Evolutionary conservation across 2,329 filamentous ascomycete genomes (phyloP), one percentile per base, ranked within the genome.

Genomic region (Nemania diffusa): DNA sequence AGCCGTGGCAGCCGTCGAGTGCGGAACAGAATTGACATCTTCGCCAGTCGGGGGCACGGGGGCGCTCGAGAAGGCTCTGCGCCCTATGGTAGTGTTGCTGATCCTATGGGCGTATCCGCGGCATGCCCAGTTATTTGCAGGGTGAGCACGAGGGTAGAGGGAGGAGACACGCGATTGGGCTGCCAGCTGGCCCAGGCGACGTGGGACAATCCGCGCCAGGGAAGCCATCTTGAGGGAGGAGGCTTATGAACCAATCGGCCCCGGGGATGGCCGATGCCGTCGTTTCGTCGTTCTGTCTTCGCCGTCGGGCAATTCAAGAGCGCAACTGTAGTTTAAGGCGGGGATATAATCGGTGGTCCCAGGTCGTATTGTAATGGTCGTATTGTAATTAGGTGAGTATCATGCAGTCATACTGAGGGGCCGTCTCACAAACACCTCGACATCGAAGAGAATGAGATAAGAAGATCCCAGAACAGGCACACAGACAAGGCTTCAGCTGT

Each of bases 171-270:
- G 74, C 24, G 74, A 70, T 46, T 72, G 75, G 42, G 72, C 73
- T 3, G 73, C 70, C 46, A 77, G 68, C 69, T 75, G 75, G 60
- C 76, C 74, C 63, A 78, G 65, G 26, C 74, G 74, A 46, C 74
- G 73, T 52, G 74, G 73, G 46, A 75, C 57, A 58, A 62, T 60
- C 59, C 73, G 73, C 52, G 74, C 66, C 44, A 75, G 61, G 50
- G 71, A 72, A 48, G 74, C 72, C 76, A 78, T 78, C 29, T 62
- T 69, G 11, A n/a, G n/a, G n/a, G 34, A 55, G n/a, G 42, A n/a
- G 40, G 7, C 17, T 17, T 52, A 52, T 52, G 26, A 7, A 32
- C 50, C 50, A 52, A 60, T 57, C 59, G 56, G 51, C 20, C 55
- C 8, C 34, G 8, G 26, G 6, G 27, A 37, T 27, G 22, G 24